Evolutionary conservation across 257 asterid species (phyloP).

Genomic region (Lycium ferocissimum): DNA sequence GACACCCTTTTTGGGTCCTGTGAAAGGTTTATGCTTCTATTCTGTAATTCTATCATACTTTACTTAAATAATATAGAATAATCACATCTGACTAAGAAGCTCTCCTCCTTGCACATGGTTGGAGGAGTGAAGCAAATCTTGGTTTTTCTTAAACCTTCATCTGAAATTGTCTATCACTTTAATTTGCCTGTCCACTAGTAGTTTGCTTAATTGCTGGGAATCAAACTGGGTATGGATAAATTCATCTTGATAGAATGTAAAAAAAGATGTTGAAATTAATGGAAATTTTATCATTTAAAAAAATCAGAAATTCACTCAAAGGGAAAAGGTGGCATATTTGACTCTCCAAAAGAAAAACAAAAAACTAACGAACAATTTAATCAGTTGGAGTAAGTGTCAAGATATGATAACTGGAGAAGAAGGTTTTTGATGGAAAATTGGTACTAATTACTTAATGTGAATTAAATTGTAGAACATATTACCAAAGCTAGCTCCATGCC

Average conservation of each 20-base stretch:
- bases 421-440: background rate
- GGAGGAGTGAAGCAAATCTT: conserved; percentile 25
- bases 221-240: background rate
- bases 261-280: background rate
- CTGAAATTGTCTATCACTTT: background rate
- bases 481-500: background rate
- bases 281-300: background rate
- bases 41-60: conserved; percentile 35
- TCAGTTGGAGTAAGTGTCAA: background rate
- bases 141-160: background rate
- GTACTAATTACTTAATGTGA: background rate
- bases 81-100: conserved; percentile 31
- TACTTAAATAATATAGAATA: conserved; percentile 26
- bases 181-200: background rate
- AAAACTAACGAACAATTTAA: background rate
- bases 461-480: background rate
- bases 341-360: background rate
- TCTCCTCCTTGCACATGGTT: conserved; percentile 40
- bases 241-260: background rate
- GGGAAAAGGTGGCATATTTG: background rate
- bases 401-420: background rate
- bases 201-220: background rate
- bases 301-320: background rate
- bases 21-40: conserved; percentile 59
- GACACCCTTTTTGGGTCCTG: conserved; percentile 40